These are phyloP conservation scores for Aspergillus sclerotiicarbonarius DNA, from an alignment of 495 filamentous ascomycete species.

Conservation along the genomic window DNA sequence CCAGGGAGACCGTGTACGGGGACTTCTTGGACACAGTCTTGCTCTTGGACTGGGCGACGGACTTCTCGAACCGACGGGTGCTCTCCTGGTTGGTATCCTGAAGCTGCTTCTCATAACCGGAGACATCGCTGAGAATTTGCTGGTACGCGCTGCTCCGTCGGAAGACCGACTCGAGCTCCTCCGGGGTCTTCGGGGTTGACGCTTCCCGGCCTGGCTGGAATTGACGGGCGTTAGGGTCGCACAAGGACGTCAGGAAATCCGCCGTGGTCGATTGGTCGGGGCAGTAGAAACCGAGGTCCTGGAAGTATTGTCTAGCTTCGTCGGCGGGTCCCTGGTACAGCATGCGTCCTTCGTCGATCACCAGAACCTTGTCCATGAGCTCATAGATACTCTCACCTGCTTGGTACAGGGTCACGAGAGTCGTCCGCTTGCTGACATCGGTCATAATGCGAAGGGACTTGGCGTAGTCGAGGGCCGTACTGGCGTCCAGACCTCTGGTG, in stretches of 20 bases:
- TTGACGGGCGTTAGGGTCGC: slow-evolving; percentile 68
- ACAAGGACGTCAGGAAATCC: slow-evolving; percentile 73
- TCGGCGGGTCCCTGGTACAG: slow-evolving; percentile 63
- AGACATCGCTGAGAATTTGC: slow-evolving; percentile 53
- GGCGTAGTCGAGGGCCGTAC: slow-evolving; percentile 77
- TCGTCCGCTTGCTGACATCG: slow-evolving; percentile 75
- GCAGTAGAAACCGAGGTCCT: slow-evolving; percentile 66
- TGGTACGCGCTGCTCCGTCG: slow-evolving; percentile 51
- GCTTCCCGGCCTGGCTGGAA: slow-evolving; percentile 63
- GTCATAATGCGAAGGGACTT: slow-evolving; percentile 79
- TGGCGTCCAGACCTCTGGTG: slow-evolving; percentile 76
- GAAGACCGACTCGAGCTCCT: slow-evolving; percentile 63
- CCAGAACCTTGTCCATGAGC: slow-evolving; percentile 73
- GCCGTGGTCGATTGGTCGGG: slow-evolving; percentile 68
- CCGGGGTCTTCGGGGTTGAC: slow-evolving; percentile 58
- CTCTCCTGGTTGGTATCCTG: slow-evolving; percentile 59
- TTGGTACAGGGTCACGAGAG: slow-evolving; percentile 81
- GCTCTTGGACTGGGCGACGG: slow-evolving; percentile 64
- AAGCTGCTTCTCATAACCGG: slow-evolving; percentile 59
- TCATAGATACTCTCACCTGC: slow-evolving; percentile 81
- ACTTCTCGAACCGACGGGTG: slow-evolving; percentile 66
- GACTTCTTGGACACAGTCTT: slow-evolving; percentile 67
- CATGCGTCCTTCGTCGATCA: slow-evolving; percentile 65
- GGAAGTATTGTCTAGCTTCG: slow-evolving; percentile 66
- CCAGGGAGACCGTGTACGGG: slow-evolving; percentile 67